These are phyloP conservation scores for Hibiscus tridactylites DNA, from an alignment of 345 rosid genomes.

Conservation along the genomic window DNA sequence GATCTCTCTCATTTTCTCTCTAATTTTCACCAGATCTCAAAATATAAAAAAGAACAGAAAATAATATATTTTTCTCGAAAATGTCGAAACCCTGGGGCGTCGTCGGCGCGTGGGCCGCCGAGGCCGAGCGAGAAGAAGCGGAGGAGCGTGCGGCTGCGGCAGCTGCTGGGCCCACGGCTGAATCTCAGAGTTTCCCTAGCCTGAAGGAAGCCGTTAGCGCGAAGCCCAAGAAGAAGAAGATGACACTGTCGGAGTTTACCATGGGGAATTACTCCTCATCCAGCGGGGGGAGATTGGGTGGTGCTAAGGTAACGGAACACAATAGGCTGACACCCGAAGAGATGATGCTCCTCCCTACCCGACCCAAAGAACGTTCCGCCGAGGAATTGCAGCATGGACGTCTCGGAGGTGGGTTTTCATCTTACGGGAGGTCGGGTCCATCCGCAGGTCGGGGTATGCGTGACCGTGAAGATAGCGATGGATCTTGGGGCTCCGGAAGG, in stretches of 20 bases:
- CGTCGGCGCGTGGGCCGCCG: conserved; percentile 95
- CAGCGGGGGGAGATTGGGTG: conserved; percentile 11
- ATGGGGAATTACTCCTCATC: conserved; percentile 21
- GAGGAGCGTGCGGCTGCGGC: conserved; percentile 78
- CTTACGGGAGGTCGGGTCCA: conserved; percentile 46
- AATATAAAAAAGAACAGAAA: no score
- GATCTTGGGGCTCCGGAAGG: conserved; percentile 58
- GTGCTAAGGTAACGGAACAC: conserved; percentile 8
- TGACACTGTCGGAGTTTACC: conserved; percentile 55
- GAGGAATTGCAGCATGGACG: conserved; percentile 87
- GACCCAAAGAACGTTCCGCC: conserved; percentile 80
- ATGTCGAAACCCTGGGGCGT: conserved; percentile 17
- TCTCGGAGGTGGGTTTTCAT: conserved; percentile 74
- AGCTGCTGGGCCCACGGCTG: conserved; percentile 12
- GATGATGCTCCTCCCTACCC: conserved; percentile 83
- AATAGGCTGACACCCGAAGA: conserved; percentile 66
- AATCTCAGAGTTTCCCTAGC: conserved; percentile 65
- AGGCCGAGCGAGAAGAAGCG: conserved; percentile 76
- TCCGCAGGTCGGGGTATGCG: conserved; percentile 27
- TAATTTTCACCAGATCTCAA: not conserved
- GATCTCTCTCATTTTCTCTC: not conserved
- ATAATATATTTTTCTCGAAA: not conserved
- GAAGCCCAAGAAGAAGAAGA: conserved; percentile 82
- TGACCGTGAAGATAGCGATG: conserved; percentile 46
- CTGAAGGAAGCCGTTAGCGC: conserved; percentile 55